Evolutionary conservation across 106 monocot species (phyloP).

Genomic region (Cymbidium sinense): DNA sequence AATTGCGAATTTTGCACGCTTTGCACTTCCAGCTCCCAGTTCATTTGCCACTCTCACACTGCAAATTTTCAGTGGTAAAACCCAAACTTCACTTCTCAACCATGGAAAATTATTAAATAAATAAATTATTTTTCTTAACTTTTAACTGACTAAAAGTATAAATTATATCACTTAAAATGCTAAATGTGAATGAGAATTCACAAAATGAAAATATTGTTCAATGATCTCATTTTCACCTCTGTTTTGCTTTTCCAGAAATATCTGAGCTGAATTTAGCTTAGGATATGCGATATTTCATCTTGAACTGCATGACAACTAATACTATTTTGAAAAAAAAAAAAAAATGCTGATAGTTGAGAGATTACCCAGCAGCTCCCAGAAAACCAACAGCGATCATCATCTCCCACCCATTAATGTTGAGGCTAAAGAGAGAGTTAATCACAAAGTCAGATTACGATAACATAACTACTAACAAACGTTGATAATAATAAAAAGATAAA

Average conservation of each 20-base stretch:
- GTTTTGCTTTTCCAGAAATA: too few relatives aligned
- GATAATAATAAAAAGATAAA: neutral
- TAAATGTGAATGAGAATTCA: too few relatives aligned
- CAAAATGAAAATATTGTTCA: too few relatives aligned
- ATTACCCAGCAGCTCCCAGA: conserved; percentile 64
- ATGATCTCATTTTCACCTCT: too few relatives aligned
- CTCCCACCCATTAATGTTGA: conserved; percentile 78
- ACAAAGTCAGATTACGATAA: neutral
- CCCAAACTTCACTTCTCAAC: neutral
- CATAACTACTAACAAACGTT: neutral
- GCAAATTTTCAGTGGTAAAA: neutral
- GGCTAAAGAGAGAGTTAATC: conserved; percentile 18
- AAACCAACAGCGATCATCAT: conserved; percentile 72
- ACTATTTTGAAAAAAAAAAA: neutral
- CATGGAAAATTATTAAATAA: too few relatives aligned
- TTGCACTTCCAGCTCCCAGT: conserved; percentile 56
- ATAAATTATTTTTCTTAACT: too few relatives aligned
- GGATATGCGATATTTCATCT: too few relatives aligned
- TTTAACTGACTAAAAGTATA: too few relatives aligned
- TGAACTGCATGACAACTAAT: too few relatives aligned
- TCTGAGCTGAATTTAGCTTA: too few relatives aligned
- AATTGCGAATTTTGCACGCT: conserved; percentile 47
- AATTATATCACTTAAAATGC: too few relatives aligned
- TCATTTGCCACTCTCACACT: conserved; percentile 59
- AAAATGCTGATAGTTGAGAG: neutral